Conservation (phyloP, 495 filamentous ascomycete species). For the Hypoxylon subgilvum region DNA sequence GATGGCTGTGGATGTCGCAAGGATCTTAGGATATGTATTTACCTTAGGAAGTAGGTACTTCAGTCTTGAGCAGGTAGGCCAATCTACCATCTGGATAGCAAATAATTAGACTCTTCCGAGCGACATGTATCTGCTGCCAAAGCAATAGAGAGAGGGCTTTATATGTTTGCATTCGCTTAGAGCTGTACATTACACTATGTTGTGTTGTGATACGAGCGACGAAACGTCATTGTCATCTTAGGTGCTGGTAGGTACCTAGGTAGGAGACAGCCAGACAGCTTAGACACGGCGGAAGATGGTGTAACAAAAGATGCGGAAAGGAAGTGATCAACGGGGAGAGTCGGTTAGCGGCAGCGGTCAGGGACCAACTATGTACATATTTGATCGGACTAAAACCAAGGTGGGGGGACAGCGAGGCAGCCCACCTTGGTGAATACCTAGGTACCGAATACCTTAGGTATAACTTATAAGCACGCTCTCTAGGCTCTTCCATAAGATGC, state of each 20-base stretch:
- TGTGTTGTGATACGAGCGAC: slow-evolving; percentile 4
- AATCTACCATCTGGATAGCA: background rate
- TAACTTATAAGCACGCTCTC: too few species aligned
- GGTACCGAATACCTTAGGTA: too few species aligned
- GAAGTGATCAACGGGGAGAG: slow-evolving; percentile 27
- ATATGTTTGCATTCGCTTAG: too few species aligned
- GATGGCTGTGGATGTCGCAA: slow-evolving; percentile 20
- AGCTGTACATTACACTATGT: background rate
- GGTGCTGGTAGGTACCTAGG: too few species aligned
- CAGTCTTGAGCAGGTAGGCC: too few species aligned
- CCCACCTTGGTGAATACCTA: slow-evolving; percentile 21
- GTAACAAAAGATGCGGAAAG: slow-evolving; percentile 19
- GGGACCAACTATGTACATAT: slow-evolving; percentile 33
- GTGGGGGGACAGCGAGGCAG: slow-evolving; percentile 37
- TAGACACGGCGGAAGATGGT: slow-evolving; percentile 9
- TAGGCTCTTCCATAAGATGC: too few species aligned
- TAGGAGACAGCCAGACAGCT: too few species aligned
- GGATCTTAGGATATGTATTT: too few species aligned
- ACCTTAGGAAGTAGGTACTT: too few species aligned
- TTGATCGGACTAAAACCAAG: slow-evolving; percentile 23
- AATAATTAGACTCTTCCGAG: background rate
- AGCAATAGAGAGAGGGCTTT: too few species aligned
- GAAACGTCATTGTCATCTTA: slow-evolving; percentile 38
- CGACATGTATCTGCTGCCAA: background rate
- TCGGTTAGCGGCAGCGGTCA: slow-evolving; percentile 14